phyloP scores from a whole-genome alignment of 495 filamentous ascomycete genomes.

The Hypoxylon rickii region DNA sequence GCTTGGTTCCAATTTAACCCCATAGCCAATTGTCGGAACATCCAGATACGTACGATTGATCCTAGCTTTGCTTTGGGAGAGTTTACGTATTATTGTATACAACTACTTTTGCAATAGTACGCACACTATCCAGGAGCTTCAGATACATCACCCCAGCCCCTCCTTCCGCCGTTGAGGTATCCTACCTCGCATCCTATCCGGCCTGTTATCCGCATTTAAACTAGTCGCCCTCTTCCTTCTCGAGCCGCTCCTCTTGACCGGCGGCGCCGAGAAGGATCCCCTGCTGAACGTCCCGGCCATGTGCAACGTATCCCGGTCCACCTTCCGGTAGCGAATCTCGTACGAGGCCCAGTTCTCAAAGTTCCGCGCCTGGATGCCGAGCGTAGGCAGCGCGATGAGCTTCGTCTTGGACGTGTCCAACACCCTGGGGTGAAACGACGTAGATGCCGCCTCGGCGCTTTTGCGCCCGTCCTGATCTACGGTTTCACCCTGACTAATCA shows the following conservation, averaged over 20 bases:
- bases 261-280: conserved; percentile 7
- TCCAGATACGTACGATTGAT: too few relatives aligned
- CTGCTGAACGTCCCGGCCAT: conserved; percentile 25
- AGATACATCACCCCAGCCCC: too few relatives aligned
- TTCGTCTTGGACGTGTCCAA: conserved; percentile 27
- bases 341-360: conserved; percentile 46
- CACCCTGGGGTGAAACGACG: conserved; percentile 15
- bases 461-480: too few relatives aligned
- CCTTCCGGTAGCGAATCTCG: conserved; percentile 54
- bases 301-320: conserved; percentile 40
- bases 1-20: too few relatives aligned
- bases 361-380: conserved; percentile 44
- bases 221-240: background rate
- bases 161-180: background rate
- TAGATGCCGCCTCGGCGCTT: too few relatives aligned
- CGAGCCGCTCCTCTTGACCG: background rate
- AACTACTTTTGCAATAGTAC: too few relatives aligned
- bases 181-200: background rate
- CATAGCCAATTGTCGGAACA: too few relatives aligned
- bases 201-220: background rate
- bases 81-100: too few relatives aligned
- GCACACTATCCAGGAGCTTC: too few relatives aligned
- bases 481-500: too few relatives aligned
- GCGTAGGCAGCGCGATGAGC: conserved; percentile 56
- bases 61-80: too few relatives aligned